Base-by-base conservation (phyloP, 2,329 filamentous ascomycete genomes). In the Raffaelea arxii region DNA sequence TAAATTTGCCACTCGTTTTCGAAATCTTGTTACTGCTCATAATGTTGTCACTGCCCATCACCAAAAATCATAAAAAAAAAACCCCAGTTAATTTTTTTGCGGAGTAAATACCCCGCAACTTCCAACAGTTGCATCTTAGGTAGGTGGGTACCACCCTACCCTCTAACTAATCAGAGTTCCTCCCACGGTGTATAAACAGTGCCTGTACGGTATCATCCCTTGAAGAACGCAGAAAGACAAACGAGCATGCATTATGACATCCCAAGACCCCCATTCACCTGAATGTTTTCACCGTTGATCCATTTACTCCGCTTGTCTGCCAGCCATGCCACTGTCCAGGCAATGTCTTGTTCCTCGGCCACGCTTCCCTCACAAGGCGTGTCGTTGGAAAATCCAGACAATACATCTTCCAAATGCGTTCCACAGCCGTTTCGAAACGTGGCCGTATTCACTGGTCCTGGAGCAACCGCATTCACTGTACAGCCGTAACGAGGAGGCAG, bases 391-490 rank as follows among this genome's bases (percentile, higher is more conserved):
- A 36, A 36, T 6, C 7, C 32, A 6, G 32, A 12, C 32, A 10
- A 6, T 12, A 36, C 19, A 6, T 12, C 32, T n/a, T 36, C 32
- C 32, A 36, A 36, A 18, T 36, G 14, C 16, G 16, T 6, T 6
- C 32, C 32, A 6, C 14, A 12, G 6, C 7, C 7, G 14, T 36
- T 36, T n/a, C 32, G 7, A 36, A 36, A 36, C 32, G 32, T 36
- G 6, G 16, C 32, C 32, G 32, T 36, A 18, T 36, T 36, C 32
- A 10, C 32, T 16, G 32, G 32, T 7, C 32, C 32, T 6, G 32
- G 32, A 6, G 32, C 32, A 6, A 82, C 71, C 1, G 69, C 66
- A 53, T 82, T 83, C 21, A 78, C 77, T 1, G 77, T 81, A 47
- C 74, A 74, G 0, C 77, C 76, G 43, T 45, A 39, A 46, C 69